A percentile compares a stretch with the other conserved stretches of the same genome.
phyloP scores from a whole-genome alignment of 495 filamentous ascomycete species.

The Aspergillus biplanus region DNA sequence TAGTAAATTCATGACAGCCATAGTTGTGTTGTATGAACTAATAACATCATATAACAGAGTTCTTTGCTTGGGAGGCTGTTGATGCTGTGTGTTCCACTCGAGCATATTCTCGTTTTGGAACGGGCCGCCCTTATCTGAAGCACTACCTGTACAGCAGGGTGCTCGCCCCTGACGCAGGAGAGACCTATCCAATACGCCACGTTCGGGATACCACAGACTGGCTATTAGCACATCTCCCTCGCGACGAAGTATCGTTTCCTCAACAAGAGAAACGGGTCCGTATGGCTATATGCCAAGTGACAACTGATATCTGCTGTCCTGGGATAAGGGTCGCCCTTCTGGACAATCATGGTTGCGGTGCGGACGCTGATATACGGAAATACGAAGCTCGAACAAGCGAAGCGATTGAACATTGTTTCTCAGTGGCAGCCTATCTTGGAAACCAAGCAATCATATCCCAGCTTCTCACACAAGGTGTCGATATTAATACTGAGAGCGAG shows the following conservation, averaged over 20 bases:
- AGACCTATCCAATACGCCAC: neutral
- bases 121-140: neutral
- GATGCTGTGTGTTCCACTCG: neutral
- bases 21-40: no score
- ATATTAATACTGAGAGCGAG: neutral
- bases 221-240: neutral
- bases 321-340: no score
- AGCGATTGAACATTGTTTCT: neutral
- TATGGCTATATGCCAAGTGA: no score
- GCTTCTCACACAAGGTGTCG: neutral
- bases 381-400: neutral
- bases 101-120: neutral
- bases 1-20: no score
- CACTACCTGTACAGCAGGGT: neutral
- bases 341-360: no score
- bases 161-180: neutral
- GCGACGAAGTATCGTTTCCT: neutral
- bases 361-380: no score
- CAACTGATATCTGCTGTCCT: no score
- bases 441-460: neutral
- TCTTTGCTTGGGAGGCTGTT: neutral
- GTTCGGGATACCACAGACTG: neutral
- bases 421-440: neutral
- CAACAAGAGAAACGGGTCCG: neutral
- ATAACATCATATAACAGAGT: no score